phyloP scores from a whole-genome alignment of 2,329 filamentous ascomycete species.

The Fonsecaea multimorphosa region DNA sequence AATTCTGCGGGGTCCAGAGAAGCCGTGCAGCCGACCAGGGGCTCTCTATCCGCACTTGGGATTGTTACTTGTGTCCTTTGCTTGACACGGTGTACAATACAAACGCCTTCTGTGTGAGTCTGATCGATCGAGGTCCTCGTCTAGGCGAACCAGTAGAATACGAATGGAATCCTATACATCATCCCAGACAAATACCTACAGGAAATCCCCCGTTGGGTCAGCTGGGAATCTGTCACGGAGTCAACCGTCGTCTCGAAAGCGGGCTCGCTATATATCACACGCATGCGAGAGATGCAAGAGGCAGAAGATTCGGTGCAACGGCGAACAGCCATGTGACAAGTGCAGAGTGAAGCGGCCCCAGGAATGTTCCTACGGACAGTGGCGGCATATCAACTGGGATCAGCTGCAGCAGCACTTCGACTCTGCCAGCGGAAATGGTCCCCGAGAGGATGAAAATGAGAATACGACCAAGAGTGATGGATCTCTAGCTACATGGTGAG shows the following conservation, averaged over 20 bases:
- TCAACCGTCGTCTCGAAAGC: constrained; percentile 3
- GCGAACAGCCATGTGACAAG: constrained; percentile 7
- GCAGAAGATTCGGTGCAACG: constrained; percentile 9
- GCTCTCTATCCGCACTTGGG: too few species aligned
- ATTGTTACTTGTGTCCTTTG: neutral
- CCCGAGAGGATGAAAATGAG: neutral
- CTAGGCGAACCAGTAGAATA: neutral
- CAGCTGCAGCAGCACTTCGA: neutral
- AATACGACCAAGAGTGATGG: neutral
- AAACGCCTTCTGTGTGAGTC: neutral
- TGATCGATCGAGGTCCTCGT: neutral
- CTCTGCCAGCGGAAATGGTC: neutral
- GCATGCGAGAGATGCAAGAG: constrained; percentile 8
- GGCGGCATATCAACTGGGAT: too few species aligned
- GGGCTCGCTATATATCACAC: neutral
- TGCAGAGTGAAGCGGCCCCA: constrained; percentile 6
- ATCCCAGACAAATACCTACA: neutral
- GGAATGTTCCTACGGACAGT: constrained; percentile 1
- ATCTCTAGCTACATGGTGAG: constrained; percentile 3
- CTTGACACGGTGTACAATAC: neutral
- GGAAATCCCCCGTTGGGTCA: neutral
- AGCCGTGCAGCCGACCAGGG: too few species aligned
- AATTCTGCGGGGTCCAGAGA: too few species aligned
- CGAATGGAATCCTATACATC: constrained; percentile 3
- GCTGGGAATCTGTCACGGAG: neutral